Percentiles rank a stretch among this genome's conserved stretches.
Evolutionary conservation across 176 grass and related monocot genomes (phyloP).

Genomic region (Chloris gayana): DNA sequence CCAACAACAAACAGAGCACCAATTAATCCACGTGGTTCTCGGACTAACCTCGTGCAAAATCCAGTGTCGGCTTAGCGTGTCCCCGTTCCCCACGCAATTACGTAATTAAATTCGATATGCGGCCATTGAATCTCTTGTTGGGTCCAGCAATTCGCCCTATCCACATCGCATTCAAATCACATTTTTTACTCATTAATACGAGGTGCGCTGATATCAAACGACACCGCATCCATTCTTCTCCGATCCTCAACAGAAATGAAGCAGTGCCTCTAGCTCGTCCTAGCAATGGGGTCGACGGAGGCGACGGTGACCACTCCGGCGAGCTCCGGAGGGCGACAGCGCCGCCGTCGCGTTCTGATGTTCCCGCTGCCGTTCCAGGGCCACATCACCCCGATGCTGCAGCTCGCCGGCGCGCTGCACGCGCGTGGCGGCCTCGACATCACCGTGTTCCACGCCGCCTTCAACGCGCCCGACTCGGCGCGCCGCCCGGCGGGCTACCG

Average conservation of each 20-base stretch:
- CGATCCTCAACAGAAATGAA: too few relatives aligned
- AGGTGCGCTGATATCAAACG: neutral
- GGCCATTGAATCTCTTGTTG: neutral
- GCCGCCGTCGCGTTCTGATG: constrained; percentile 30
- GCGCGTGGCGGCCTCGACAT: constrained; percentile 29
- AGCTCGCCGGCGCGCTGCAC: constrained; percentile 42
- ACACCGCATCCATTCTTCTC: too few relatives aligned
- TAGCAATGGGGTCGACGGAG: too few relatives aligned
- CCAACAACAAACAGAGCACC: too few relatives aligned
- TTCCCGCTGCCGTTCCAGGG: constrained; percentile 58
- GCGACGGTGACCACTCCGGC: neutral
- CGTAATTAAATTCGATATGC: too few relatives aligned
- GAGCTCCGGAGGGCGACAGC: neutral
- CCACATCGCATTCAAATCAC: neutral
- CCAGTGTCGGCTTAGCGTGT: too few relatives aligned
- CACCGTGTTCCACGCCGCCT: constrained; percentile 46
- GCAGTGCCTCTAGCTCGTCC: too few relatives aligned
- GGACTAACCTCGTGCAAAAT: too few relatives aligned
- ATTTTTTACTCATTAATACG: too few relatives aligned
- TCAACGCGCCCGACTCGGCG: constrained; percentile 31
- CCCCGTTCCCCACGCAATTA: too few relatives aligned
- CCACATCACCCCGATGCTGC: constrained; percentile 57
- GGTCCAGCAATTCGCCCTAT: neutral
- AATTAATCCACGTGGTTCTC: too few relatives aligned
- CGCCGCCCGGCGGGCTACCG: neutral